Conservation (phyloP, 108 stramenopile genomes). For the Skeletonema potamos region DNA sequence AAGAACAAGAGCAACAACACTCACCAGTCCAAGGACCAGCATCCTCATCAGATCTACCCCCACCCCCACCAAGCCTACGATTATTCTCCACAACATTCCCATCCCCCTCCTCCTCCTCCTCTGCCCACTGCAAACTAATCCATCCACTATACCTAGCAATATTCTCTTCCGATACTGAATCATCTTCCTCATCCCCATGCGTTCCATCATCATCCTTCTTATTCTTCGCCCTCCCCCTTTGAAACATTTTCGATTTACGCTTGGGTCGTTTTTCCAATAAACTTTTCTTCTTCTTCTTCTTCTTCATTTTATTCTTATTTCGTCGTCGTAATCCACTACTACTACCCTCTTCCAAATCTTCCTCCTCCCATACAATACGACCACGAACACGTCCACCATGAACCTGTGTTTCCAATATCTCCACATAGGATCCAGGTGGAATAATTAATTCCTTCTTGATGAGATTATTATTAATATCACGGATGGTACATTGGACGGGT, state of each 20-base stretch:
- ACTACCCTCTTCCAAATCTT: neutral
- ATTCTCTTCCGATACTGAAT: neutral
- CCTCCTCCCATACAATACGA: slow-evolving; percentile 19
- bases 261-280: neutral
- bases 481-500: slow-evolving; percentile 4
- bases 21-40: slow-evolving; percentile 35
- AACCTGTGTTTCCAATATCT: slow-evolving; percentile 29
- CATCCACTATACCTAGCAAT: slow-evolving; percentile 17
- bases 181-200: neutral
- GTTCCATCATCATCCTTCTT: neutral
- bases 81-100: neutral
- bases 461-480: slow-evolving; percentile 5
- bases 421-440: slow-evolving; percentile 25
- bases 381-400: slow-evolving; percentile 33
- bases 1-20: neutral
- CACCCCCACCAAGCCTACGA: neutral
- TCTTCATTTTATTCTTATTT: slow-evolving; percentile 5
- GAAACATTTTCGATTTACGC: neutral
- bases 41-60: slow-evolving; percentile 24
- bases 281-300: neutral
- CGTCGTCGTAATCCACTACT: neutral
- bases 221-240: neutral
- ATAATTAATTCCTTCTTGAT: slow-evolving; percentile 6
- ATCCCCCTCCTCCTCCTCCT: slow-evolving; percentile 9
- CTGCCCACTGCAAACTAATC: slow-evolving; percentile 38